phyloP scores from a whole-genome alignment of 2,329 filamentous ascomycete genomes.

The Fusarium sp. region DNA sequence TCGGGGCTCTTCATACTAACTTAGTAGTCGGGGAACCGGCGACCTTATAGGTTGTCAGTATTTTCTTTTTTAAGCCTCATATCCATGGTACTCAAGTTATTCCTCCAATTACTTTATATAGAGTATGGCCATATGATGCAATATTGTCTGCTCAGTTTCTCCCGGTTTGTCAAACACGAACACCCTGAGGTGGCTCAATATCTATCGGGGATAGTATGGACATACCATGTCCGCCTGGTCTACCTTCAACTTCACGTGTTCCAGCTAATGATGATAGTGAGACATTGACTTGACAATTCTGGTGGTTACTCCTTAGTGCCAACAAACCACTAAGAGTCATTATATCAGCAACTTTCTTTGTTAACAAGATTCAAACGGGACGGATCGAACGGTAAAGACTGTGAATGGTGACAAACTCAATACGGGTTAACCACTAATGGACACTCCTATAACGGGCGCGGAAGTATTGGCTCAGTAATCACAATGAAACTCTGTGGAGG shows the following conservation, averaged over 20 bases:
- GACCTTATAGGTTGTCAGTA: not conserved
- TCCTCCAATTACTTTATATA: not conserved
- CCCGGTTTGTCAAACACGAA: not conserved
- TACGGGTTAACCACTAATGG: not conserved
- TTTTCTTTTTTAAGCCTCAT: slow-evolving; percentile 5
- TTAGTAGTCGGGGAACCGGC: slow-evolving; percentile 4
- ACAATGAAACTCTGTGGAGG: not conserved
- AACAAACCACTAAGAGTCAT: not conserved
- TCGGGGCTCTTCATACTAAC: slow-evolving; percentile 6
- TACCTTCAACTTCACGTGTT: not conserved
- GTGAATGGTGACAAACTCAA: slow-evolving; percentile 1
- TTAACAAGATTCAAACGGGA: slow-evolving; percentile 3
- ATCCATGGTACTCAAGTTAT: not conserved
- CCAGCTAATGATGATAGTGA: not conserved
- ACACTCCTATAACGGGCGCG: not conserved
- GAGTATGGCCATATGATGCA: not conserved
- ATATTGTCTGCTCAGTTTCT: not conserved
- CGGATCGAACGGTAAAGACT: not conserved
- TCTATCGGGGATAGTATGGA: not conserved
- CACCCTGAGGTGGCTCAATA: not conserved
- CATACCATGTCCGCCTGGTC: not conserved
- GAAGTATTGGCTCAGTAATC: not conserved
- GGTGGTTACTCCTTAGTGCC: not conserved
- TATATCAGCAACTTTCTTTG: not conserved
- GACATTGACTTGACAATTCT: not conserved